Conservation (phyloP, 108 stramenopile genomes). For the Aurantiochytrium sp. region DNA sequence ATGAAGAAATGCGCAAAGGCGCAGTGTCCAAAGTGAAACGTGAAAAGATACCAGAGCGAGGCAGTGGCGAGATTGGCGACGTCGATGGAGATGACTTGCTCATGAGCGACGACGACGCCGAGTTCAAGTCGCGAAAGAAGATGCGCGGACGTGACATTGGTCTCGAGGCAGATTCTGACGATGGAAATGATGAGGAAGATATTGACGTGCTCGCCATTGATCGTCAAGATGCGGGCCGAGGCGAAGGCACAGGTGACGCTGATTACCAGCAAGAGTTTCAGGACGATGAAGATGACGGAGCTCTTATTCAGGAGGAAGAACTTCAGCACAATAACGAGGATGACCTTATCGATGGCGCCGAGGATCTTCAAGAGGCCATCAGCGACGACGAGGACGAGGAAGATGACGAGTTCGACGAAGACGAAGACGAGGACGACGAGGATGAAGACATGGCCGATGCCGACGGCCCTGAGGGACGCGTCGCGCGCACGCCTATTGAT, state of each 20-base stretch:
- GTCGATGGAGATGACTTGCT: neutral
- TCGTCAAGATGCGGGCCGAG: neutral
- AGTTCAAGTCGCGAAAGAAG: neutral
- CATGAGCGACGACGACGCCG: constrained; percentile 5
- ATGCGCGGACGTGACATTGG: neutral
- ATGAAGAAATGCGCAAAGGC: neutral
- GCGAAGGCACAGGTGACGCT: neutral
- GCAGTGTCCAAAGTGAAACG: neutral
- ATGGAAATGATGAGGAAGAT: neutral
- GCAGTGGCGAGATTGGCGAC: neutral
- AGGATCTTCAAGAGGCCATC: neutral
- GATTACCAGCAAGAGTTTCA: constrained; percentile 4
- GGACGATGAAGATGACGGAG: constrained; percentile 8
- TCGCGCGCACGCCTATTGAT: neutral
- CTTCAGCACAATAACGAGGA: neutral
- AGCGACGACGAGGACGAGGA: neutral
- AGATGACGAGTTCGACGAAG: neutral
- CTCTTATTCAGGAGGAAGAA: neutral
- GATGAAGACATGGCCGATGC: neutral
- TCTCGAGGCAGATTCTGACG: neutral
- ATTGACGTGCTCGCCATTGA: neutral
- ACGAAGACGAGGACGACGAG: neutral
- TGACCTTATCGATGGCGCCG: neutral
- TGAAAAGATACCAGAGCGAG: neutral
- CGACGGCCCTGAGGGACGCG: neutral